Percentiles rank a stretch among this genome's conserved stretches.
These are phyloP conservation scores for Talaromyces sp. DNA, from an alignment of 2,329 filamentous ascomycete genomes.

Conservation along the genomic window DNA sequence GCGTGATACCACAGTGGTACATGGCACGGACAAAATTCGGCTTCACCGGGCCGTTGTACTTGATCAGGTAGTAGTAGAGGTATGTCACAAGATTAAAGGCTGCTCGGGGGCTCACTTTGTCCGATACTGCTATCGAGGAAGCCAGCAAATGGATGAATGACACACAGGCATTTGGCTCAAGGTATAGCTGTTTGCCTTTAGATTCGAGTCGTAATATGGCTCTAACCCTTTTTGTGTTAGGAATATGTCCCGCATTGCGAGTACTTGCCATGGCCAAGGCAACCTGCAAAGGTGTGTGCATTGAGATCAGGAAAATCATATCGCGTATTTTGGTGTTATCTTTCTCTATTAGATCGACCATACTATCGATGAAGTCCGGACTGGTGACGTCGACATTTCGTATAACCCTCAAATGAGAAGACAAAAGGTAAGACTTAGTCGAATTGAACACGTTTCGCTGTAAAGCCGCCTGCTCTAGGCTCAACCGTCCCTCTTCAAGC, in stretches of 20 bases:
- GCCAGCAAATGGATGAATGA: slow-evolving; percentile 47
- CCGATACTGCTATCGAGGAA: slow-evolving; percentile 39
- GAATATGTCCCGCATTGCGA: slow-evolving; percentile 14
- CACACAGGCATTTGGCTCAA: slow-evolving; percentile 36
- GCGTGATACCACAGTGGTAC: slow-evolving; percentile 48
- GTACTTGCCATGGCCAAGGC: slow-evolving; percentile 34
- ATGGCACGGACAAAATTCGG: slow-evolving; percentile 47
- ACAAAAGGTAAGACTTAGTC: slow-evolving; percentile 26
- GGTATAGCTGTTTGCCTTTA: slow-evolving; percentile 19
- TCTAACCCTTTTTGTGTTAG: slow-evolving; percentile 11
- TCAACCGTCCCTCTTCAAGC: slow-evolving; percentile 27
- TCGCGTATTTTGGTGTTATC: slow-evolving; percentile 28
- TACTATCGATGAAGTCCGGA: slow-evolving; percentile 29
- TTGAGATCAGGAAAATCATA: slow-evolving; percentile 34
- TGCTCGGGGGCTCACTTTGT: slow-evolving; percentile 35
- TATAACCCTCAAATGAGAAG: slow-evolving; percentile 30
- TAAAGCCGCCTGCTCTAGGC: slow-evolving; percentile 29
- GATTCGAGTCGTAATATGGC: slow-evolving; percentile 7
- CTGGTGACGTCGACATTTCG: slow-evolving; percentile 34
- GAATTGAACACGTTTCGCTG: slow-evolving; percentile 27
- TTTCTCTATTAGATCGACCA: slow-evolving; percentile 30
- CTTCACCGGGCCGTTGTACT: slow-evolving; percentile 41
- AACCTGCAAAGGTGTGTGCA: slow-evolving; percentile 38
- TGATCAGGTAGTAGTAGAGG: slow-evolving; percentile 45
- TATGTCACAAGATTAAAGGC: slow-evolving; percentile 47